A percentile compares a stretch with the other conserved stretches of the same genome.
Conservation (phyloP, 345 rosid genomes). For the Citrus mangshanensis region DNA sequence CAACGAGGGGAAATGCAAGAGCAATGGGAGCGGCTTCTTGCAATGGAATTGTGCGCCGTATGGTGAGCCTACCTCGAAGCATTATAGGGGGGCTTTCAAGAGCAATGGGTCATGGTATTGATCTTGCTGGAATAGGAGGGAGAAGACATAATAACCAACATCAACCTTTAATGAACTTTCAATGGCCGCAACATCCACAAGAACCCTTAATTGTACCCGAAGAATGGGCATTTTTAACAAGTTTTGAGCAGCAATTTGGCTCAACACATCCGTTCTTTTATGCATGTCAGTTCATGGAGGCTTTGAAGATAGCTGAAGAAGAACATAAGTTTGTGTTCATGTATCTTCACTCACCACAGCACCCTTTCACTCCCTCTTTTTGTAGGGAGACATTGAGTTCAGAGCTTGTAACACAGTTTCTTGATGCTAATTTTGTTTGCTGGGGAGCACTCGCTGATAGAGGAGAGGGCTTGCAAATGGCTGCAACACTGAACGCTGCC, state of each 20-base stretch:
- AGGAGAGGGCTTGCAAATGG: conserved; percentile 55
- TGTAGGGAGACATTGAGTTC: conserved; percentile 51
- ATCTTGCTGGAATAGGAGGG: conserved; percentile 24
- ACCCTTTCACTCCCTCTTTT: conserved; percentile 59
- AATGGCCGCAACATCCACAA: conserved; percentile 19
- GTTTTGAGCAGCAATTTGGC: conserved; percentile 52
- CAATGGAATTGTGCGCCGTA: conserved; percentile 41
- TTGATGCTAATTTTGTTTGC: conserved; percentile 52
- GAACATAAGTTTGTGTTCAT: conserved; percentile 55
- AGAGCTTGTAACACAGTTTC: conserved; percentile 51
- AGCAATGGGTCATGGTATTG: conserved; percentile 31
- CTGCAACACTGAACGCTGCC: conserved; percentile 30
- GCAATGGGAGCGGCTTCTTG: conserved; percentile 26
- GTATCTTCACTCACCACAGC: conserved; percentile 49
- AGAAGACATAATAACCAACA: conserved; percentile 32
- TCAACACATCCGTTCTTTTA: conserved; percentile 52
- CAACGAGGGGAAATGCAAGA: conserved; percentile 20
- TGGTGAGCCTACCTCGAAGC: conserved; percentile 50
- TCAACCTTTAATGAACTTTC: conserved; percentile 18
- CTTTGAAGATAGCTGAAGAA: conserved; percentile 47
- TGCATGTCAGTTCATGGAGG: conserved; percentile 40
- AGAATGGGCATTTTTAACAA: conserved; percentile 44
- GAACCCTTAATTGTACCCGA: conserved; percentile 31
- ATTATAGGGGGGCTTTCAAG: conserved; percentile 46
- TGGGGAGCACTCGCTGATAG: conserved; percentile 50